phyloP scores from a whole-genome alignment of 352 stramenopile species.

The Stephanocyclus meneghinianus region DNA sequence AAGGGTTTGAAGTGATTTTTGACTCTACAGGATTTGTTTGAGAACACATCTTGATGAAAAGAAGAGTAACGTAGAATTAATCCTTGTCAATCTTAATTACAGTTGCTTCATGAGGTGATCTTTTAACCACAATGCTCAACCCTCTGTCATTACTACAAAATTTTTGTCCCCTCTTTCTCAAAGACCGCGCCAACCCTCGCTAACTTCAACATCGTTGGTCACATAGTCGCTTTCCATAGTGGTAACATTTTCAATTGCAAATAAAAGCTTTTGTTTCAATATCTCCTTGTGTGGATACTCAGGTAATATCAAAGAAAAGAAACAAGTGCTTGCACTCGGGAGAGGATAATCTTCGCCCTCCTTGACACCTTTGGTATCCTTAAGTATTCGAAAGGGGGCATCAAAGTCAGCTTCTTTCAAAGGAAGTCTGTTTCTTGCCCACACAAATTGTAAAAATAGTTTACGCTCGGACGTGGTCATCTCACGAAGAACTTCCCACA shows the following conservation, averaged over 20 bases:
- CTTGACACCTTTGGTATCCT: constrained; percentile 64
- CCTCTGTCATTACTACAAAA: background rate
- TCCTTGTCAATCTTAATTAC: too few species aligned
- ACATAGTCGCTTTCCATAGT: constrained; percentile 86
- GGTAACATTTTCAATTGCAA: constrained; percentile 83
- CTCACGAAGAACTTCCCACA: constrained; percentile 95
- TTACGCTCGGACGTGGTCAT: constrained; percentile 94
- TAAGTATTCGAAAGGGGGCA: constrained; percentile 86
- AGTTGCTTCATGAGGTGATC: too few species aligned
- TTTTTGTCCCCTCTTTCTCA: constrained; percentile 27
- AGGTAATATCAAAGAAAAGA: constrained; percentile 95
- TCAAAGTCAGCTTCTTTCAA: constrained; percentile 95
- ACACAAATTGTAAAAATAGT: constrained; percentile 97
- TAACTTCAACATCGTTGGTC: constrained; percentile 83
- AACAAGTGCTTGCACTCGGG: constrained; percentile 97
- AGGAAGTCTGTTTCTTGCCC: constrained; percentile 94
- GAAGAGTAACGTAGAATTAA: too few species aligned
- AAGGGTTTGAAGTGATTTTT: too few species aligned
- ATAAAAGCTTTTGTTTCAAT: constrained; percentile 80
- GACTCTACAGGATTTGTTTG: too few species aligned
- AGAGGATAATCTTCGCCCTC: constrained; percentile 86
- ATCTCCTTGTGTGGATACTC: constrained; percentile 86
- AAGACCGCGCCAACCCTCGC: constrained; percentile 75
- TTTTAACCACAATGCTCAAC: background rate
- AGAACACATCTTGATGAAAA: too few species aligned